A percentile compares a stretch with the other conserved stretches of the same genome.
These are phyloP conservation scores for Wickerhamiella infanticola DNA, from an alignment of 1,139 yeast species.

Conservation along the genomic window DNA sequence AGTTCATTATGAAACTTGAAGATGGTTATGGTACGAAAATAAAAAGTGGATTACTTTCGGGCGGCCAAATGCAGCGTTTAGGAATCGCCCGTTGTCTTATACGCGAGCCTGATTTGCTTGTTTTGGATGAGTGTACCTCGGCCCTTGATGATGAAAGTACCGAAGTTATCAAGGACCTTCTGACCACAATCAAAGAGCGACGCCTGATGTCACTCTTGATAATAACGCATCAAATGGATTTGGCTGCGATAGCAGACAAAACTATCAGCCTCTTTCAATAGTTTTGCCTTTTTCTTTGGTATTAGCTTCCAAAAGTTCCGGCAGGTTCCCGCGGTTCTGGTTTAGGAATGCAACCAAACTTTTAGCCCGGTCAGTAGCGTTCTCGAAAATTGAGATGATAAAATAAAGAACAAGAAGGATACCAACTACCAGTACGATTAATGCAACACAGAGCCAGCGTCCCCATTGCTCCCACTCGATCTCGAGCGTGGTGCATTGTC, in stretches of 20 bases:
- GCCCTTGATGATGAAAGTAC: slow-evolving; percentile 53
- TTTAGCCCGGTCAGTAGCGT: background rate
- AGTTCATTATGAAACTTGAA: slow-evolving; percentile 21
- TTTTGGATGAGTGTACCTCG: slow-evolving; percentile 62
- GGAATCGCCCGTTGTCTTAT: slow-evolving; percentile 71
- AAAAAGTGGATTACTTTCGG: slow-evolving; percentile 33
- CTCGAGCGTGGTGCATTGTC: background rate
- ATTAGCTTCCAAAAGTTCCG: background rate
- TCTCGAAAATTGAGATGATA: background rate
- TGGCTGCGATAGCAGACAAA: slow-evolving; percentile 34
- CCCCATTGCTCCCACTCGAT: background rate
- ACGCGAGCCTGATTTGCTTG: slow-evolving; percentile 40
- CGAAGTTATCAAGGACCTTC: slow-evolving; percentile 18
- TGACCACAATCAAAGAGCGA: slow-evolving; percentile 42
- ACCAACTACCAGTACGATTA: background rate
- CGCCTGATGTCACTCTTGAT: slow-evolving; percentile 52
- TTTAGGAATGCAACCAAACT: background rate
- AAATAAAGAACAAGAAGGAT: background rate
- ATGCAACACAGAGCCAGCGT: background rate
- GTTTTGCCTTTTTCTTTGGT: too few species aligned
- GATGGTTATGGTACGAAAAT: slow-evolving; percentile 33
- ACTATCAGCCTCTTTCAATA: slow-evolving; percentile 14
- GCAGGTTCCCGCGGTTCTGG: background rate
- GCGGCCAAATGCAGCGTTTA: slow-evolving; percentile 80
- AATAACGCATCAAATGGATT: slow-evolving; percentile 75